Conservation (phyloP, 2,329 filamentous ascomycete species). For the Epichloe aotearoae region DNA sequence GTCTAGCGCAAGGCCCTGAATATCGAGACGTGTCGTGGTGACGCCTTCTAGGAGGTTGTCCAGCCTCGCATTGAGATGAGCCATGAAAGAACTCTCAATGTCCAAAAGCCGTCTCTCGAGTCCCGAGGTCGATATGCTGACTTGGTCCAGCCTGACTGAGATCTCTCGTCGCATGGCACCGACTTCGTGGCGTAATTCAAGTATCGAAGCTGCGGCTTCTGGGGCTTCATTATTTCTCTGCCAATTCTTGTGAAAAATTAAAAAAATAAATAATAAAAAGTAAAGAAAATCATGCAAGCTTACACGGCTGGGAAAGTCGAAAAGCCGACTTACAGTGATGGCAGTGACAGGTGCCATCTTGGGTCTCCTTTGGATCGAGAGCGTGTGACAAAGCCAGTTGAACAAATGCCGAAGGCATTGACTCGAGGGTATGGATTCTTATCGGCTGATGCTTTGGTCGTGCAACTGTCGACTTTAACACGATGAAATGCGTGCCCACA, state of each 20-base stretch:
- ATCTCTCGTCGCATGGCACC: not conserved
- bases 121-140: not conserved
- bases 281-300: not conserved
- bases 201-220: not conserved
- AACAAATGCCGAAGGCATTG: no score
- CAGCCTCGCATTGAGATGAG: not conserved
- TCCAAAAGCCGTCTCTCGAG: not conserved
- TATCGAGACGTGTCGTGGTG: not conserved
- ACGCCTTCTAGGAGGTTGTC: not conserved
- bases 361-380: no score
- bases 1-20: conserved; percentile 1
- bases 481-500: no score
- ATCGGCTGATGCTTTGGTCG: no score
- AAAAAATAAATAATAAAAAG: not conserved
- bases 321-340: no score
- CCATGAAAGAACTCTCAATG: not conserved
- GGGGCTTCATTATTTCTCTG: not conserved
- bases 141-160: not conserved
- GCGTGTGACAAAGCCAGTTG: no score
- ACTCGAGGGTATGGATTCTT: no score
- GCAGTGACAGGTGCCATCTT: no score
- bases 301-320: not conserved
- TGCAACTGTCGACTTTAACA: no score
- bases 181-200: not conserved
- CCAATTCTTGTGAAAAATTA: not conserved